Evolutionary conservation across 2,329 filamentous ascomycete genomes (phyloP).

Genomic region (Phymatotrichopsis omnivora): DNA sequence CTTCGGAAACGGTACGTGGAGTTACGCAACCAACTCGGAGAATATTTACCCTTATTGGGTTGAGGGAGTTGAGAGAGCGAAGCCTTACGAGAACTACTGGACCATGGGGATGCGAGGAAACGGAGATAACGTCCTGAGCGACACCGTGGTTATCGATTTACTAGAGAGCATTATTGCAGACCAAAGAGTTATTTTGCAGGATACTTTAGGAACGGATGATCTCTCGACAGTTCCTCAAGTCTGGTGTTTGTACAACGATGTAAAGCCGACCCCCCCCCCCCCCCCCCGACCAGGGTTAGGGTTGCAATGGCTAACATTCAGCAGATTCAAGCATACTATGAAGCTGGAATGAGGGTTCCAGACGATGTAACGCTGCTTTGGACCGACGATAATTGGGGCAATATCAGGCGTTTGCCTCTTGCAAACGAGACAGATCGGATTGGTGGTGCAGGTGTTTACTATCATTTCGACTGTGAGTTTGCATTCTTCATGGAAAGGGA

Average conservation of each 20-base stretch:
- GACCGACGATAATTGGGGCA: slow-evolving; percentile 61
- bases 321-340: slow-evolving; percentile 55
- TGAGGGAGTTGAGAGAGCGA: slow-evolving; percentile 55
- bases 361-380: slow-evolving; percentile 59
- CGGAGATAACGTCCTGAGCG: slow-evolving; percentile 54
- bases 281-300: too few species aligned
- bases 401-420: slow-evolving; percentile 52
- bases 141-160: slow-evolving; percentile 47
- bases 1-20: slow-evolving; percentile 51
- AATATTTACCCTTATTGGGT: slow-evolving; percentile 59
- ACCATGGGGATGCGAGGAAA: slow-evolving; percentile 60
- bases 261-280: slow-evolving; percentile 2
- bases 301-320: neutral
- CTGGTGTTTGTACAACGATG: slow-evolving; percentile 65
- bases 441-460: slow-evolving; percentile 58
- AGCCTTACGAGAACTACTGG: slow-evolving; percentile 55
- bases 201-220: slow-evolving; percentile 45
- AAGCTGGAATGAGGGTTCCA: slow-evolving; percentile 51
- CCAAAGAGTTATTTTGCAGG: slow-evolving; percentile 49
- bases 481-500: too few species aligned
- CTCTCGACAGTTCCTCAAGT: slow-evolving; percentile 51
- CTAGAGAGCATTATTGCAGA: slow-evolving; percentile 51
- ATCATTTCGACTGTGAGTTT: slow-evolving; percentile 43
- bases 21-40: slow-evolving; percentile 58
- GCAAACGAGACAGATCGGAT: slow-evolving; percentile 48